phyloP scores from a whole-genome alignment of 2,329 filamentous ascomycete species.

The Pseudocercospora ulei region DNA sequence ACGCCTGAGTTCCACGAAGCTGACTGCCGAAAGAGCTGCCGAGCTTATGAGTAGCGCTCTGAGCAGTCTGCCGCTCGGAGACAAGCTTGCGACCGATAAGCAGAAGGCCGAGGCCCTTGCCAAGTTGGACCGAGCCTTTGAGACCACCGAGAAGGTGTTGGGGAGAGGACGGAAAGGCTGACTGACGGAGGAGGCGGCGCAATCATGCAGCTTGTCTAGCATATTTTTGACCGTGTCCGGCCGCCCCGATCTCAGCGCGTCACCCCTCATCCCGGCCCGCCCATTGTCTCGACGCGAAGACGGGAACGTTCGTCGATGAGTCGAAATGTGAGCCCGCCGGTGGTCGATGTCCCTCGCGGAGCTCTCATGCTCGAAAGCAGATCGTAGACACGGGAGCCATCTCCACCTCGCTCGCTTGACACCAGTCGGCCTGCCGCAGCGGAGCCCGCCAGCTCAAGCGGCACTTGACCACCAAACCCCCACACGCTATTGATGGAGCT shows the following conservation, averaged over 20 bases:
- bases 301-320: too few species aligned
- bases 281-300: too few species aligned
- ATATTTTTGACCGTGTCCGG: too few species aligned
- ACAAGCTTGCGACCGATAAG: conserved; percentile 34
- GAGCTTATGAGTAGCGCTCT: conserved; percentile 43
- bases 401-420: background rate
- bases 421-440: background rate
- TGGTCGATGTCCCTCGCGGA: too few species aligned
- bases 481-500: too few species aligned
- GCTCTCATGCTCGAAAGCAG: background rate
- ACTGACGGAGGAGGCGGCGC: too few species aligned
- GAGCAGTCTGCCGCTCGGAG: conserved; percentile 38
- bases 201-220: too few species aligned
- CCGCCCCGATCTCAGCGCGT: too few species aligned
- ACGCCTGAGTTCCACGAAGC: conserved; percentile 24
- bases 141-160: conserved; percentile 26
- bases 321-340: too few species aligned
- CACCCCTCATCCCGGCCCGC: too few species aligned
- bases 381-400: background rate
- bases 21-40: conserved; percentile 38
- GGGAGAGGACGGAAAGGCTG: conserved; percentile 17
- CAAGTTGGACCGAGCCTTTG: conserved; percentile 38
- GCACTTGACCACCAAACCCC: background rate
- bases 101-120: conserved; percentile 40
- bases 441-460: background rate